Evolutionary conservation across 345 rosid genomes (phyloP).

Genomic region (Pugionium dolabratum): DNA sequence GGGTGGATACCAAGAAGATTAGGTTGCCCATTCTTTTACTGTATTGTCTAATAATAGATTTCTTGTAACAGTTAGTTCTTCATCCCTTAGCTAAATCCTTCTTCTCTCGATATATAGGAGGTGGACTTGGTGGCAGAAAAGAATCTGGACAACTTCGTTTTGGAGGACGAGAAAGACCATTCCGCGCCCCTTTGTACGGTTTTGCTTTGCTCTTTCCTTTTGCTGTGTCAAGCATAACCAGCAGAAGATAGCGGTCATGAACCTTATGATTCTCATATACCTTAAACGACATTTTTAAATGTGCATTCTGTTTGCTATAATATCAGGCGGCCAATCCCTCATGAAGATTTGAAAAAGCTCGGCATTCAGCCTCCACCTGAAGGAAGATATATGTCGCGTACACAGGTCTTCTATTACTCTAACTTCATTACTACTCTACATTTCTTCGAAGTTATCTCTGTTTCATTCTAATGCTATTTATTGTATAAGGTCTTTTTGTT

Average conservation of each 20-base stretch:
- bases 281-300: background rate
- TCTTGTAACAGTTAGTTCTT: background rate
- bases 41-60: background rate
- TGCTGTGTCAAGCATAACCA: background rate
- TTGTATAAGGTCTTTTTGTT: background rate
- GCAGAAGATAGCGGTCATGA: background rate
- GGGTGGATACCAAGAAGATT: constrained; percentile 99
- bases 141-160: constrained; percentile 96
- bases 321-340: constrained; percentile 75
- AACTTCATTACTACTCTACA: constrained; percentile 5
- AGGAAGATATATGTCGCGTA: constrained; percentile 80
- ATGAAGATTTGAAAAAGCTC: constrained; percentile 76
- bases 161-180: constrained; percentile 97
- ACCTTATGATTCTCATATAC: constrained; percentile 6
- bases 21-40: constrained; percentile 50
- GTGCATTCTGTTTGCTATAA: constrained; percentile 3
- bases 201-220: constrained; percentile 5
- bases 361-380: constrained; percentile 94
- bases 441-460: background rate
- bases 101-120: constrained; percentile 50
- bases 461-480: background rate
- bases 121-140: constrained; percentile 94
- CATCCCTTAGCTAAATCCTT: constrained; percentile 14
- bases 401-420: constrained; percentile 49
- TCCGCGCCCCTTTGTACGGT: constrained; percentile 89